Evolutionary conservation across 768 basidiomycete species (phyloP), one percentile per base, ranked within the genome.

Genomic region (Arthromyces matolae): DNA sequence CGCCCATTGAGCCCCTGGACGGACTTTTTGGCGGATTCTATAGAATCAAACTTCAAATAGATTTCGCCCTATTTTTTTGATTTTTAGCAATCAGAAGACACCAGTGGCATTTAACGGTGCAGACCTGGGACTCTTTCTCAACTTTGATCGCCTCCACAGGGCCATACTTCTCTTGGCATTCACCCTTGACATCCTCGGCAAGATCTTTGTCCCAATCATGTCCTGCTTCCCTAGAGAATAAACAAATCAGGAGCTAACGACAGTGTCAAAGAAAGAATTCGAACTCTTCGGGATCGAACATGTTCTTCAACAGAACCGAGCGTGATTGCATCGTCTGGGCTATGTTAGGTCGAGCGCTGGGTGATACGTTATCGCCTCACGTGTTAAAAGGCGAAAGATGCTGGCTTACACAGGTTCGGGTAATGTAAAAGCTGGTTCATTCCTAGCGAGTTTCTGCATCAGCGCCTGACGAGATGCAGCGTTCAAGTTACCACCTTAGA

Each of bases 11-110:
- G 79, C 58, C 92, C 90, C 66, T 89, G 82, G 37, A 96, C 71
- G 31, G 94, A 90, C 49, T 84, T 80, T 63, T 84, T 86, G 25
- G 96, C 91, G 9, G 80, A 73, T 2, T 91, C 90, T 50, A 93
- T 71, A 20, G 76, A 65, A 49, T 81, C 79, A 60, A 98, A 97
- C 69, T 95, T 92, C 64, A 98, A 77, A 66, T 96, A 98, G 40
- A 99, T 96, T 69, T 99, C 93, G 60, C 96, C 95, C 92, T 97
- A n/a, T n/a, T n/a, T n/a, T n/a, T n/a, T n/a, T n/a, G n/a, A n/a
- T n/a, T 60, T 10, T 22, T 10, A 39, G 24, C 8, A 14, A n/a
- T 44, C 28, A 44, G 49, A 10, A 32, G 22, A 8, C 18, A 28
- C 37, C 6, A 20, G 10, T 16, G 39, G n/a, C 3, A 39, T 4